A percentile compares a stretch with the other conserved stretches of the same genome.
Evolutionary conservation across 1,139 yeast species (phyloP).

Genomic region (Taphrina betulina): DNA sequence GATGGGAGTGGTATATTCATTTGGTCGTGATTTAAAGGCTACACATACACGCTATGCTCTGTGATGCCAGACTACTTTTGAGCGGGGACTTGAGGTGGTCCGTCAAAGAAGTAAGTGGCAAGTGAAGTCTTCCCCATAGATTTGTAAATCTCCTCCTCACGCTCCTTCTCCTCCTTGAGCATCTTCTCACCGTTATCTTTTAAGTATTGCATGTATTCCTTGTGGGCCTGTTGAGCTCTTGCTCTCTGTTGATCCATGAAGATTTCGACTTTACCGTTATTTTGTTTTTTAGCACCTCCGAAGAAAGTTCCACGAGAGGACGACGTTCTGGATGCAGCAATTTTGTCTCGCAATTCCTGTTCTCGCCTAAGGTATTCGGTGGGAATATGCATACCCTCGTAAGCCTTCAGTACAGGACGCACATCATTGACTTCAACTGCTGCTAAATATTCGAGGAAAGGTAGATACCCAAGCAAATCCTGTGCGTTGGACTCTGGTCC

Average conservation of each 20-base stretch:
- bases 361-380: slow-evolving; percentile 86
- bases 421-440: slow-evolving; percentile 88
- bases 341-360: slow-evolving; percentile 63
- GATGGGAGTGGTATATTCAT: too few relatives aligned
- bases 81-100: slow-evolving; percentile 14
- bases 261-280: slow-evolving; percentile 62
- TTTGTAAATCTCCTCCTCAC: slow-evolving; percentile 26
- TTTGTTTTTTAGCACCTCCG: slow-evolving; percentile 62
- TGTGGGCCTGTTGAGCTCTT: slow-evolving; percentile 87
- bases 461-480: slow-evolving; percentile 72
- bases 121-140: slow-evolving; percentile 26
- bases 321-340: slow-evolving; percentile 61
- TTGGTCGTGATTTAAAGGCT: too few relatives aligned
- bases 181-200: slow-evolving; percentile 87
- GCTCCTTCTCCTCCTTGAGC: slow-evolving; percentile 68
- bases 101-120: slow-evolving; percentile 16
- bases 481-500: slow-evolving; percentile 61
- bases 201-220: slow-evolving; percentile 75
- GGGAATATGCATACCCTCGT: slow-evolving; percentile 60
- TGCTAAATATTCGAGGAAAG: slow-evolving; percentile 90
- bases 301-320: slow-evolving; percentile 29
- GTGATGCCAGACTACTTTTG: slow-evolving; percentile 3
- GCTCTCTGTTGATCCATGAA: slow-evolving; percentile 89
- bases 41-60: too few relatives aligned
- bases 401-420: slow-evolving; percentile 78